Percentiles rank a stretch among this genome's conserved stretches.
These are phyloP conservation scores for Eucalyptus grandis DNA, from an alignment of 345 rosid genomes.

Conservation along the genomic window DNA sequence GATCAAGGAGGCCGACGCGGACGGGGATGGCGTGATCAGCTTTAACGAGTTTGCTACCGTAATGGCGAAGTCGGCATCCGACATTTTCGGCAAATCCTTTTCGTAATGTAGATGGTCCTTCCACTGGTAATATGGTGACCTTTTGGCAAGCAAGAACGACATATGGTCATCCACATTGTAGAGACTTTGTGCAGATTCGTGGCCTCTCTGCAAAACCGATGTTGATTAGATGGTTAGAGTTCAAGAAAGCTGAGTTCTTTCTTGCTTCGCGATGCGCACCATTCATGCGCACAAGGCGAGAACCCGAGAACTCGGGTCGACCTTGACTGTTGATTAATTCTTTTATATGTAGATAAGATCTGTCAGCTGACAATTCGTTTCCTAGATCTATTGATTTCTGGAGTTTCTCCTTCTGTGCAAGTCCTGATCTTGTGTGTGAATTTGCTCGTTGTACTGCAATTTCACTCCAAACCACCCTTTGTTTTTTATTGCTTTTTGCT, in stretches of 20 bases:
- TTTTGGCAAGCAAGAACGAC: neutral
- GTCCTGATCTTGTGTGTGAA: neutral
- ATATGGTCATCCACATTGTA: neutral
- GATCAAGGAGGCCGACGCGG: conserved; percentile 68
- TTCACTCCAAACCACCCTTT: neutral
- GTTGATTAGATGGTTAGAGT: neutral
- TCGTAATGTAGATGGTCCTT: neutral
- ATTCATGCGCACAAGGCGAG: neutral
- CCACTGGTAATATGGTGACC: neutral
- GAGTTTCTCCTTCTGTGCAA: neutral
- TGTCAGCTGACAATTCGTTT: neutral
- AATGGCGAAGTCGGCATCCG: conserved; percentile 58
- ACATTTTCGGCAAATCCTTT: conserved; percentile 24
- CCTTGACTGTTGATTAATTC: neutral
- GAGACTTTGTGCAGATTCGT: neutral
- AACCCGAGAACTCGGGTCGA: neutral
- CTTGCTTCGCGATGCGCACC: neutral
- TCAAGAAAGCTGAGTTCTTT: neutral
- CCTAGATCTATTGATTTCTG: neutral
- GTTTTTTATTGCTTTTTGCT: neutral
- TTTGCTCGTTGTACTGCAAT: neutral
- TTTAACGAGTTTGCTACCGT: conserved; percentile 62
- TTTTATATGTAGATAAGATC: neutral
- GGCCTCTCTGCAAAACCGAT: neutral
- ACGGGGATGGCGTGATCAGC: conserved; percentile 77